phyloP scores from a whole-genome alignment of 2,329 filamentous ascomycete species.

The Fusarium verticillioides region DNA sequence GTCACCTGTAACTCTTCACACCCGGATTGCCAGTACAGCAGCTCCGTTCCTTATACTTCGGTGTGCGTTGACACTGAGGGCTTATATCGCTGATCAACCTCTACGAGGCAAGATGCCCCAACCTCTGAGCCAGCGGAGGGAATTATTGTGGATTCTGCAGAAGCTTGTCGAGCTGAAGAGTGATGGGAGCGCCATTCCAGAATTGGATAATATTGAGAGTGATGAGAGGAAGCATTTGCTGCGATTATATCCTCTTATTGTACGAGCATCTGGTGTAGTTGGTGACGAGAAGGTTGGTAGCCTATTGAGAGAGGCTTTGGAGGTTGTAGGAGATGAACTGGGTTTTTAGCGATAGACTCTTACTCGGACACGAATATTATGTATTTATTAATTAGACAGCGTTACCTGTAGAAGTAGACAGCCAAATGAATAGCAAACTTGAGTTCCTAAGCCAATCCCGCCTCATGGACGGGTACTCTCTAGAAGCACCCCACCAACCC shows the following conservation, averaged over 20 bases:
- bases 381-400: not conserved
- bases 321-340: conserved; percentile 68
- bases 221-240: conserved; percentile 79
- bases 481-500: conserved; percentile 28
- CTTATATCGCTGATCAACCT: conserved; percentile 91
- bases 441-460: conserved; percentile 7
- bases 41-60: conserved; percentile 86
- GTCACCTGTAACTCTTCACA: conserved; percentile 51
- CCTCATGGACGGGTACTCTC: conserved; percentile 15
- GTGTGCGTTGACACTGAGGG: conserved; percentile 80
- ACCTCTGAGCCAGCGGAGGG: conserved; percentile 81
- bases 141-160: conserved; percentile 77
- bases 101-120: conserved; percentile 90
- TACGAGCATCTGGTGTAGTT: conserved; percentile 66
- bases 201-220: conserved; percentile 60
- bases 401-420: not conserved
- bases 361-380: not conserved
- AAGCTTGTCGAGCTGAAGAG: conserved; percentile 74
- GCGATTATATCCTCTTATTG: conserved; percentile 81
- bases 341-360: conserved; percentile 27
- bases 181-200: conserved; percentile 75
- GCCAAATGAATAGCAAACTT: not conserved
- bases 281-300: conserved; percentile 70
- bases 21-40: conserved; percentile 77
- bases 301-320: conserved; percentile 69